phyloP scores from a whole-genome alignment of 129 eudicot genomes.

The Smallanthus sonchifolius region DNA sequence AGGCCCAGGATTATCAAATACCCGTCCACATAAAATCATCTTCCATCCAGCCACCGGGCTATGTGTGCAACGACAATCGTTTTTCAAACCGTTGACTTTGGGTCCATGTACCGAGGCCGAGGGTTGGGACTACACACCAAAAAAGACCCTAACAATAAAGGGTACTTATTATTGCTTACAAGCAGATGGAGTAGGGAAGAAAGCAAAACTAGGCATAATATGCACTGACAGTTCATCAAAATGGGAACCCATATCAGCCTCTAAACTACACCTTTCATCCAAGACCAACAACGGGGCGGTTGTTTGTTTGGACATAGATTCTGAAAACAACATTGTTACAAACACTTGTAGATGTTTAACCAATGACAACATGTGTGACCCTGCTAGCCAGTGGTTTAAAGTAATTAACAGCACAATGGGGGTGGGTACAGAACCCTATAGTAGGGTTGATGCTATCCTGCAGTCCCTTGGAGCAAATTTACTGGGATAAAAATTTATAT shows the following conservation, averaged over 20 bases:
- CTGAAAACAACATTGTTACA: conserved; percentile 45
- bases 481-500: conserved; percentile 1
- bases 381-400: conserved; percentile 91
- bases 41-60: conserved; percentile 88
- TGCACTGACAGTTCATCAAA: conserved; percentile 44
- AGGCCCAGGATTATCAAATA: conserved; percentile 64
- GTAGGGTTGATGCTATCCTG: conserved; percentile 12
- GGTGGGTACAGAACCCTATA: conserved; percentile 2
- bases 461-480: conserved; percentile 20
- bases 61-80: conserved; percentile 43
- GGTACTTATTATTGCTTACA: conserved; percentile 70
- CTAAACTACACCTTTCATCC: conserved; percentile 78
- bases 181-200: conserved; percentile 48
- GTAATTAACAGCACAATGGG: conserved; percentile 51
- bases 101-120: conserved; percentile 74
- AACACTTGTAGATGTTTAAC: conserved; percentile 64
- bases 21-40: conserved; percentile 44
- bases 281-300: conserved; percentile 43
- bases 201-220: conserved; percentile 47
- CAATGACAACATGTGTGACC: conserved; percentile 56
- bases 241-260: conserved; percentile 78
- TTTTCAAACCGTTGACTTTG: conserved; percentile 38
- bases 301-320: conserved; percentile 70
- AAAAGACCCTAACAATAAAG: conserved; percentile 48
- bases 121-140: conserved; percentile 60